A percentile compares a stretch with the other conserved stretches of the same genome.
Conservation (phyloP, 805 yeast species). For the Yamadazyma sp. region DNA sequence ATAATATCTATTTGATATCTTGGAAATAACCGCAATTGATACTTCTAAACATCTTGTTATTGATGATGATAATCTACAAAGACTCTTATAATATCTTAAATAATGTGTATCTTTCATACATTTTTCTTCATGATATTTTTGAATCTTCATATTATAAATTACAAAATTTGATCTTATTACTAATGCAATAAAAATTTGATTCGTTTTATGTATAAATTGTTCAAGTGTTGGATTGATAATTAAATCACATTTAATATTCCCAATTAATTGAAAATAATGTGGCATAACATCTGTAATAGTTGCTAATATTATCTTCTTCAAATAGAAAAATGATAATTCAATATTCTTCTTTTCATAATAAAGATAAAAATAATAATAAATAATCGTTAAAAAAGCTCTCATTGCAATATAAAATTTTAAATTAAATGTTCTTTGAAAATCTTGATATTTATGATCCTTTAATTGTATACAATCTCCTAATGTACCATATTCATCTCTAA, state of each 20-base stretch:
- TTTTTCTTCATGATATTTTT: conserved; percentile 20
- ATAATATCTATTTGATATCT: conserved; percentile 34
- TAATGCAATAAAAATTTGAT: conserved; percentile 27
- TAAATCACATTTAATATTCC: conserved; percentile 34
- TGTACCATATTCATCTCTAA: conserved; percentile 29
- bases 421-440: conserved; percentile 15
- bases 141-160: conserved; percentile 21
- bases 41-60: conserved; percentile 26
- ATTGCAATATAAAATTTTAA: conserved; percentile 27
- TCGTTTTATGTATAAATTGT: conserved; percentile 28
- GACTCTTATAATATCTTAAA: conserved; percentile 14
- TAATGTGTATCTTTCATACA: conserved; percentile 16
- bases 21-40: conserved; percentile 33
- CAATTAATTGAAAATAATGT: conserved; percentile 33
- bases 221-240: conserved; percentile 35
- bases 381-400: conserved; percentile 32
- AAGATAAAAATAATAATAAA: conserved; percentile 41
- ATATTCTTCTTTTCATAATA: conserved; percentile 34
- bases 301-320: conserved; percentile 29
- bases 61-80: conserved; percentile 21
- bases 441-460: conserved; percentile 4
- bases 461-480: conserved; percentile 17
- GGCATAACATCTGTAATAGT: conserved; percentile 32
- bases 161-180: conserved; percentile 28
- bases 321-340: conserved; percentile 34